phyloP scores from a whole-genome alignment of 176 grass and related monocot genomes.

The Guadua angustifolia region DNA sequence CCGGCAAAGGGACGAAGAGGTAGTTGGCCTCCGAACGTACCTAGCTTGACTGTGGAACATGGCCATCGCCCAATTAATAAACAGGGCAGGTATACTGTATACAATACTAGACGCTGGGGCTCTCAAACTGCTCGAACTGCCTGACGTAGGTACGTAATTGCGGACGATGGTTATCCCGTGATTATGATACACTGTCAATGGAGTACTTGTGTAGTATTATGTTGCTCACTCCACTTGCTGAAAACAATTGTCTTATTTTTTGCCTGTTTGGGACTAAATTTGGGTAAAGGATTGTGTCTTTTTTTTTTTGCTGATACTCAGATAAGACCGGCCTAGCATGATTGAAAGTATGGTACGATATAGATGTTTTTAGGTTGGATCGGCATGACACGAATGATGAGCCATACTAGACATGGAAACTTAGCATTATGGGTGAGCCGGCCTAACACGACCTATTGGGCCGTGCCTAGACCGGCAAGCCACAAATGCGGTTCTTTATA shows the following conservation, averaged over 20 bases:
- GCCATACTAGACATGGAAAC: too few species aligned
- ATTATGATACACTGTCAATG: neutral
- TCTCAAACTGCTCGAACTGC: neutral
- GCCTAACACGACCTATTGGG: too few species aligned
- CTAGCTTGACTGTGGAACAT: neutral
- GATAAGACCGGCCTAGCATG: too few species aligned
- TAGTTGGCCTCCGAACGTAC: slow-evolving; percentile 21
- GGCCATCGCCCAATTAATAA: neutral
- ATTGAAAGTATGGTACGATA: too few species aligned
- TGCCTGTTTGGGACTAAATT: neutral
- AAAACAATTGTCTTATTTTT: neutral
- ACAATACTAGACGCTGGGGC: neutral
- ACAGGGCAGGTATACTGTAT: neutral
- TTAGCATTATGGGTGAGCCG: too few species aligned
- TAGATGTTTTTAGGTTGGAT: too few species aligned
- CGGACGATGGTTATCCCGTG: neutral
- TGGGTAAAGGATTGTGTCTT: too few species aligned
- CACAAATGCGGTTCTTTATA: too few species aligned
- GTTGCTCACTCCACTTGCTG: too few species aligned
- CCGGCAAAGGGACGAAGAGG: neutral
- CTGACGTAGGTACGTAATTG: neutral
- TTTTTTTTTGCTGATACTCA: too few species aligned
- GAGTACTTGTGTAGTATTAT: neutral
- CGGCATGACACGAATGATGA: too few species aligned
- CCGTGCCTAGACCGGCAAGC: too few species aligned